A percentile compares a stretch with the other conserved stretches of the same genome.
phyloP scores from a whole-genome alignment of 495 filamentous ascomycete species.

The Aspergillus carlsbadensis region DNA sequence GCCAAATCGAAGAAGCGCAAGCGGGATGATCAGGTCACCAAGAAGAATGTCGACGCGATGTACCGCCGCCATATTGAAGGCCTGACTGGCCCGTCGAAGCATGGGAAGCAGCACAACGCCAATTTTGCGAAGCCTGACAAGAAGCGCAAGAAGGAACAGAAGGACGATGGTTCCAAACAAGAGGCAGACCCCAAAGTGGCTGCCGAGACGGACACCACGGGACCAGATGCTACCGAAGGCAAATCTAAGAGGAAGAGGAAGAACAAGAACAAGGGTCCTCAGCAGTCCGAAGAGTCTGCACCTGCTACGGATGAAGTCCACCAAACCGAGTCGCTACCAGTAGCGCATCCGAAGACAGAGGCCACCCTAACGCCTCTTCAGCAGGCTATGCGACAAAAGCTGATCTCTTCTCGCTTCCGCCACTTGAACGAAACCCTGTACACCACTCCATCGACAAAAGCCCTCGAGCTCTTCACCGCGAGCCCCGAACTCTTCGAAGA shows the following conservation, averaged over 20 bases:
- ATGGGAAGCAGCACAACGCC: conserved; percentile 18
- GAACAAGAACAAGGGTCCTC: conserved; percentile 39
- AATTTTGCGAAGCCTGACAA: conserved; percentile 36
- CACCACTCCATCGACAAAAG: conserved; percentile 78
- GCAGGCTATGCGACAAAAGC: conserved; percentile 87
- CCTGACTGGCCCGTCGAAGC: conserved; percentile 32
- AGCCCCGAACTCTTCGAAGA: conserved; percentile 89
- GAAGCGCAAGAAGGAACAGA: conserved; percentile 43
- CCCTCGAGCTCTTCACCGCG: conserved; percentile 72
- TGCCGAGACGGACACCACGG: conserved; percentile 16
- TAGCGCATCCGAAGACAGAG: conserved; percentile 32
- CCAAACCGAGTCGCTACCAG: conserved; percentile 26
- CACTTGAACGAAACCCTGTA: conserved; percentile 96
- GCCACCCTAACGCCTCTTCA: conserved; percentile 84
- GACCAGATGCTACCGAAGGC: conserved; percentile 22
- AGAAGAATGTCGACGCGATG: conserved; percentile 70
- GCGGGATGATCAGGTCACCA: conserved; percentile 59
- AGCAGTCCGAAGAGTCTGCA: conserved; percentile 25
- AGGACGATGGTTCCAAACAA: conserved; percentile 12
- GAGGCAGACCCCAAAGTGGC: conserved; percentile 19
- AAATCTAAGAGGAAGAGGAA: conserved; percentile 33
- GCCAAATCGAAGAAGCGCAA: conserved; percentile 51
- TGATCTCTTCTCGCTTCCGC: conserved; percentile 91
- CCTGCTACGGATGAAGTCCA: conserved; percentile 20
- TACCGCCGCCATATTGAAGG: conserved; percentile 80